These are phyloP conservation scores for Endotrypanum monterogeii DNA, from an alignment of 208 protist species.

Conservation along the genomic window DNA sequence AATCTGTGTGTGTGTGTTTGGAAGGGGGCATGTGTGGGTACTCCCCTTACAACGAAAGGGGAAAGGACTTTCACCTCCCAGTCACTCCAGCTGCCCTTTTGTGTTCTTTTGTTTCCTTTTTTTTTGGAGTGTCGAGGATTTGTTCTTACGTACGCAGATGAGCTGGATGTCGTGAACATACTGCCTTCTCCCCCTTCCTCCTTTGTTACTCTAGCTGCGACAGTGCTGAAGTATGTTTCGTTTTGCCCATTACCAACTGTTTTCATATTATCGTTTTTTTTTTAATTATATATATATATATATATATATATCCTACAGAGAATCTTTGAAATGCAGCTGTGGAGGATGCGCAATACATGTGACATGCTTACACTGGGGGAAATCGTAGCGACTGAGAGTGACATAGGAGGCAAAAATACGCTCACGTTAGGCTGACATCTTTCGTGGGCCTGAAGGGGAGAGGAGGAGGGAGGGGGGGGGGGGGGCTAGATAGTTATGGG, in stretches of 20 bases:
- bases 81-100: too few species aligned
- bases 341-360: background rate
- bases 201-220: background rate
- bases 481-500: too few species aligned
- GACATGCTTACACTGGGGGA: background rate
- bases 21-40: too few species aligned
- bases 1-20: too few species aligned
- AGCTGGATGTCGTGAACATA: too few species aligned
- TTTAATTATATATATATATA: too few species aligned
- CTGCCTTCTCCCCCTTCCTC: background rate
- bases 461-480: too few species aligned
- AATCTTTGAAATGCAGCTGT: background rate
- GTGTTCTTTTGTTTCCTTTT: too few species aligned
- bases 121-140: too few species aligned
- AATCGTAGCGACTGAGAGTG: background rate
- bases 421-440: background rate
- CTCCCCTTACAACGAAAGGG: too few species aligned
- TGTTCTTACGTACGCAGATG: background rate
- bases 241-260: background rate
- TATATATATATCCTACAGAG: too few species aligned
- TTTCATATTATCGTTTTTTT: background rate
- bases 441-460: background rate
- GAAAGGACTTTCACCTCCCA: too few species aligned
- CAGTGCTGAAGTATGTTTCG: background rate
- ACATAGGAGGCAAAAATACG: background rate